Conservation (phyloP, 805 yeast genomes). For the Sugiyamaella marilandica region DNA sequence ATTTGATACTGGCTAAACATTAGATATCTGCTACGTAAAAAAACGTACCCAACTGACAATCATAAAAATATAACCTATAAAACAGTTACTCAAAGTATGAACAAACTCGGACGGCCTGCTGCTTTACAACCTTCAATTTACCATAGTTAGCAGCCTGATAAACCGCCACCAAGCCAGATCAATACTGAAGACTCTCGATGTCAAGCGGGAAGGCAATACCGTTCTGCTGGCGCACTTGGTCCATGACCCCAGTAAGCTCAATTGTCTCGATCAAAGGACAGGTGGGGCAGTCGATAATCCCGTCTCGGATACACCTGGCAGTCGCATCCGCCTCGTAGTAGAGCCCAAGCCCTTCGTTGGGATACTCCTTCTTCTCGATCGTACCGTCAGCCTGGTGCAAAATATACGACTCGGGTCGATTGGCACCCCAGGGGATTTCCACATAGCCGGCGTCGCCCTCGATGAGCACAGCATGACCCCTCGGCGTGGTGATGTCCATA, state of each 20-base stretch:
- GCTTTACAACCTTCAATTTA: no score
- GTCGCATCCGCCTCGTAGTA: conserved; percentile 54
- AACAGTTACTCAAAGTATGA: no score
- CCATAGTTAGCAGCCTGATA: no score
- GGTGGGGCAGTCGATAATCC: conserved; percentile 31
- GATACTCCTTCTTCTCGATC: conserved; percentile 5
- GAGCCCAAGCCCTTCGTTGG: conserved; percentile 39
- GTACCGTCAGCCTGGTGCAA: conserved; percentile 9
- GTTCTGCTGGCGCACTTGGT: conserved; percentile 9
- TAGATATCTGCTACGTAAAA: no score
- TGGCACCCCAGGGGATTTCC: conserved; percentile 18
- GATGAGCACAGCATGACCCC: conserved; percentile 16
- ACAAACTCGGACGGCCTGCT: no score
- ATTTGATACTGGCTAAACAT: no score
- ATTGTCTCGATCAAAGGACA: conserved; percentile 8
- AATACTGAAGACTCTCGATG: not conserved
- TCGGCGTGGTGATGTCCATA: conserved; percentile 3
- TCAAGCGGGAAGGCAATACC: conserved; percentile 1
- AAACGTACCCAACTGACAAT: no score
- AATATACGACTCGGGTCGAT: conserved; percentile 21
- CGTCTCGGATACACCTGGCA: conserved; percentile 42
- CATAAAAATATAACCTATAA: no score
- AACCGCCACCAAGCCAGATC: no score
- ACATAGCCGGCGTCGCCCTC: conserved; percentile 22
- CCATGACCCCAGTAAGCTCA: conserved; percentile 7